Percentiles rank a stretch among this genome's conserved stretches.
phyloP scores from a whole-genome alignment of 2,329 filamentous ascomycete species.

The Talaromyces marneffei region DNA sequence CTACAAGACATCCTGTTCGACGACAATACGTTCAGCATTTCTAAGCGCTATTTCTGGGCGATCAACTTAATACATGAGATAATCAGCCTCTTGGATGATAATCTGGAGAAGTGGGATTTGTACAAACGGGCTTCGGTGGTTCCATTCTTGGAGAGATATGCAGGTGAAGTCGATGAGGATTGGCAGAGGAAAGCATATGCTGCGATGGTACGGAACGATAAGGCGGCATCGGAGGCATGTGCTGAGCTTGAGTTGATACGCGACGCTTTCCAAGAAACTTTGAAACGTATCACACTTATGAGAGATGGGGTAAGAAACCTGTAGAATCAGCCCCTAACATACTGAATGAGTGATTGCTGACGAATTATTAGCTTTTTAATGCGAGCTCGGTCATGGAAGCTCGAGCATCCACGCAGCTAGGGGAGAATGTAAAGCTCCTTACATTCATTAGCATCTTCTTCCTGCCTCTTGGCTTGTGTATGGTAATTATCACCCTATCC shows the following conservation, averaged over 20 bases:
- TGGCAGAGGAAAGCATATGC: no score
- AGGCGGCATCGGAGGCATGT: not conserved
- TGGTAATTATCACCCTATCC: not conserved
- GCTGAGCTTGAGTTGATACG: not conserved
- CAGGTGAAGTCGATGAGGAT: no score
- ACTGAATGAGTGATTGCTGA: not conserved
- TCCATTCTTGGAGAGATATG: no score
- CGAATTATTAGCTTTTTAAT: constrained; percentile 18
- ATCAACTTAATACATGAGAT: no score
- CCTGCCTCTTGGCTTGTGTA: constrained; percentile 32
- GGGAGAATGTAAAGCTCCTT: constrained; percentile 34
- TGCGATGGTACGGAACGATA: no score
- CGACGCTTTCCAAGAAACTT: not conserved
- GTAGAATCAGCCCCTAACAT: not conserved
- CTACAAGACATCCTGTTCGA: no score
- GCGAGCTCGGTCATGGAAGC: constrained; percentile 26
- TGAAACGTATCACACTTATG: not conserved
- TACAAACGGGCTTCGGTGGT: constrained; percentile 3
- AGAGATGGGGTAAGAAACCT: not conserved
- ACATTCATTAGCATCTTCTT: constrained; percentile 40
- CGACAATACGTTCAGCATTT: no score
- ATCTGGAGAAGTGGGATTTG: no score
- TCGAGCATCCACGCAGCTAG: constrained; percentile 25
- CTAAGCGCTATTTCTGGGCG: no score
- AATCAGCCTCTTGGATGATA: no score